phyloP scores from a whole-genome alignment of 192 early-diverging fungal genomes.

The Coemansia sp. region DNA sequence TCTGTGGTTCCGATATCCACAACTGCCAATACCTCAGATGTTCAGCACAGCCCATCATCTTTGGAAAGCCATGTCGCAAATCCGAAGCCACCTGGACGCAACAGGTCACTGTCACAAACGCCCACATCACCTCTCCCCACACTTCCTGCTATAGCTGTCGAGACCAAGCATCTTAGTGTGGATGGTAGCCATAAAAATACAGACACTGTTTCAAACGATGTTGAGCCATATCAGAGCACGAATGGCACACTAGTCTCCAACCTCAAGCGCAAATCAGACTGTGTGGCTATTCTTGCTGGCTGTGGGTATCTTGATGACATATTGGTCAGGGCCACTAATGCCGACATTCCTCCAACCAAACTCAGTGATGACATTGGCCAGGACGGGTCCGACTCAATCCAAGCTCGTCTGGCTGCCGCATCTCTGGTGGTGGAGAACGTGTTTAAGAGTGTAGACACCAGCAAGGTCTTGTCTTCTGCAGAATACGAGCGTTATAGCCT shows the following conservation, averaged over 20 bases:
- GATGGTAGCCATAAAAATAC: neutral
- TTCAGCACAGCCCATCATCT: conserved; percentile 34
- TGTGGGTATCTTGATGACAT: conserved; percentile 1
- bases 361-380: neutral
- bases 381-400: neutral
- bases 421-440: conserved; percentile 20
- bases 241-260: neutral
- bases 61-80: neutral
- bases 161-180: neutral
- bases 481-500: conserved; percentile 34
- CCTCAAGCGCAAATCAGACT: neutral
- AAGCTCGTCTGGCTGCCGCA: conserved; percentile 2
- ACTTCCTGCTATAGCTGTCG: neutral
- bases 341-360: neutral
- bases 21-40: conserved; percentile 7
- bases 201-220: neutral
- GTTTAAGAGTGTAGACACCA: neutral
- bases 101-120: conserved; percentile 28
- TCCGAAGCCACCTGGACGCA: conserved; percentile 6
- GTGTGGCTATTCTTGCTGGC: neutral
- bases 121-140: conserved; percentile 9
- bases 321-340: neutral
- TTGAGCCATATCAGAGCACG: neutral
- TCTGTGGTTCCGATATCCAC: conserved; percentile 17
- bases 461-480: conserved; percentile 20